Conservation (phyloP, 805 yeast species). For the Schwanniomyces pseudopolymorphus region DNA sequence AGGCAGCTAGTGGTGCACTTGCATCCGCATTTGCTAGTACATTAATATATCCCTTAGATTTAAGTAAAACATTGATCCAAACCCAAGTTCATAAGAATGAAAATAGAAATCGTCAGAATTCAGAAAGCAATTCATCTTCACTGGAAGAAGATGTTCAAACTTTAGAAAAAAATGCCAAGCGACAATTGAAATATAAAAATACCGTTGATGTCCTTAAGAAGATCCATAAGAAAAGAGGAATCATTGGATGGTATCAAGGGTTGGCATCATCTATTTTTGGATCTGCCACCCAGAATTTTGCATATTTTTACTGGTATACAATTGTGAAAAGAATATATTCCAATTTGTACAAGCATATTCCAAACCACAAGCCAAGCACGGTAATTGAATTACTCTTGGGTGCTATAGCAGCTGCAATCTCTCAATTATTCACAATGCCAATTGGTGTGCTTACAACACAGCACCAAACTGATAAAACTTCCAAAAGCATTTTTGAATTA, state of each 20-base stretch:
- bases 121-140: slow-evolving; percentile 1
- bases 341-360: slow-evolving; percentile 31
- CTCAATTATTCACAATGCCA: slow-evolving; percentile 81
- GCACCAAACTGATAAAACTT: slow-evolving; percentile 53
- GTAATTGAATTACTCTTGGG: slow-evolving; percentile 71
- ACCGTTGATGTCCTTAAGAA: slow-evolving; percentile 62
- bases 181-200: slow-evolving; percentile 47
- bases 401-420: slow-evolving; percentile 77
- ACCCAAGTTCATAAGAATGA: slow-evolving; percentile 52
- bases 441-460: slow-evolving; percentile 68
- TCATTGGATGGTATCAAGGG: slow-evolving; percentile 72
- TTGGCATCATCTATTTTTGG: slow-evolving; percentile 65
- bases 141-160: slow-evolving; percentile 5
- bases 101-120: slow-evolving; percentile 2
- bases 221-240: slow-evolving; percentile 59
- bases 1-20: slow-evolving; percentile 78
- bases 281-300: slow-evolving; percentile 74
- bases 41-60: slow-evolving; percentile 76
- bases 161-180: slow-evolving; percentile 10
- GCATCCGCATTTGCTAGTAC: slow-evolving; percentile 81
- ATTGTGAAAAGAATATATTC: slow-evolving; percentile 60
- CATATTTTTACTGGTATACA: slow-evolving; percentile 87
- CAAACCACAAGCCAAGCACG: slow-evolving; percentile 48
- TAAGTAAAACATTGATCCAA: slow-evolving; percentile 74
- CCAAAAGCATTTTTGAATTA: slow-evolving; percentile 30